A percentile compares a stretch with the other conserved stretches of the same genome.
Evolutionary conservation across 176 grass and related monocot genomes (phyloP).

Genomic region (Carex pumila): DNA sequence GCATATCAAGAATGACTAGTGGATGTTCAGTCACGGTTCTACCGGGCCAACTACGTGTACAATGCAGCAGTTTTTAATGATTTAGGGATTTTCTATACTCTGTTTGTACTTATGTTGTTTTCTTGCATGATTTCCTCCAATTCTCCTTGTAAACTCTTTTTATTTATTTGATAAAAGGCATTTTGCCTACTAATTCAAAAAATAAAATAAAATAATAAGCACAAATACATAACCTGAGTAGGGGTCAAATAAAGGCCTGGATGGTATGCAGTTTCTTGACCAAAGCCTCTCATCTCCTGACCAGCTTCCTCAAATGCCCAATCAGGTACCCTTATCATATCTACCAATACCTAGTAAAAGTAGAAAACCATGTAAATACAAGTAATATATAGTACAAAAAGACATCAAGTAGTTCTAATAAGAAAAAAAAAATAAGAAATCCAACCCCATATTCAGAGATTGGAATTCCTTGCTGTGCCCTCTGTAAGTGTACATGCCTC

Average conservation of each 20-base stretch:
- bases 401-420: neutral
- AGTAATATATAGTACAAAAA: neutral
- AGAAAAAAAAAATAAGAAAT: conserved; percentile 16
- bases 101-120: neutral
- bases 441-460: conserved; percentile 94
- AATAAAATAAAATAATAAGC: neutral
- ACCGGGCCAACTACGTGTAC: neutral
- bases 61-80: neutral
- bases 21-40: neutral
- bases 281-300: conserved; percentile 84
- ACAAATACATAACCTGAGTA: conserved; percentile 50
- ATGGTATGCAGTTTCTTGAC: conserved; percentile 94
- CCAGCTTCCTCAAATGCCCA: conserved; percentile 96
- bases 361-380: conserved; percentile 14
- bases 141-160: neutral
- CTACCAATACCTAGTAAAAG: conserved; percentile 67
- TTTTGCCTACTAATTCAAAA: neutral
- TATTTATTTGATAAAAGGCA: neutral
- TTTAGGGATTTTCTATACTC: neutral
- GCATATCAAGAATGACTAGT: neutral
- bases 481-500: conserved; percentile 66
- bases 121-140: neutral
- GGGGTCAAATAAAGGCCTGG: conserved; percentile 93
- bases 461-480: conserved; percentile 89
- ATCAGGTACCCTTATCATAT: conserved; percentile 96